phyloP scores from a whole-genome alignment of 108 stramenopile genomes.

The Nannochloropsis salina region DNA sequence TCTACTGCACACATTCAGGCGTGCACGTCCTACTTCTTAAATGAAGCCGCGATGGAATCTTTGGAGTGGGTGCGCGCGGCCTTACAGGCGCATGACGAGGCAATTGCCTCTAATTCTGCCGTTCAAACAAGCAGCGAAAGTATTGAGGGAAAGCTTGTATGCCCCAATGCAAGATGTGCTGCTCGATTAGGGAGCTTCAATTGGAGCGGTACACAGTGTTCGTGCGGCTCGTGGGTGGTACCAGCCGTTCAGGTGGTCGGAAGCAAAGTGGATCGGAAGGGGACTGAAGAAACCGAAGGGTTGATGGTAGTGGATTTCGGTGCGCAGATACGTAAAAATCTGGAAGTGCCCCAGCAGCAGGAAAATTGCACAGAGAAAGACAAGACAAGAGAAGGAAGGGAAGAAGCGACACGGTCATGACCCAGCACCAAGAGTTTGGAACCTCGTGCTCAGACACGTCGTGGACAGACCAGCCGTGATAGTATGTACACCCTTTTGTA shows the following conservation, averaged over 20 bases:
- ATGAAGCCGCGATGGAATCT: neutral
- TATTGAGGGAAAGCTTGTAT: neutral
- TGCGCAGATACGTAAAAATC: neutral
- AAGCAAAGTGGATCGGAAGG: slow-evolving; percentile 7
- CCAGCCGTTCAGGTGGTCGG: neutral
- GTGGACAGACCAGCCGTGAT: too few relatives aligned
- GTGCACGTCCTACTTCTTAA: slow-evolving; percentile 8
- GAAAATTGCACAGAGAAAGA: neutral
- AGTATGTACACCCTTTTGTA: too few relatives aligned
- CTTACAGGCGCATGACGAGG: neutral
- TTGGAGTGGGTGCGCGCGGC: neutral
- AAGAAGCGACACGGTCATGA: neutral
- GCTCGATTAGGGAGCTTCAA: neutral
- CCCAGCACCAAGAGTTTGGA: too few relatives aligned
- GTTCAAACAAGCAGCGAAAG: neutral
- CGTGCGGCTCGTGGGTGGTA: neutral
- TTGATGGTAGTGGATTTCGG: slow-evolving; percentile 13
- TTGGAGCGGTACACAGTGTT: neutral
- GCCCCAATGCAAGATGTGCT: slow-evolving; percentile 2
- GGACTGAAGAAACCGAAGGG: neutral
- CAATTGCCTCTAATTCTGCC: neutral
- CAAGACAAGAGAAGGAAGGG: neutral
- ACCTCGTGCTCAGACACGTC: too few relatives aligned
- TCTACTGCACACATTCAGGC: neutral
- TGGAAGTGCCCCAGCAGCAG: neutral